Evolutionary conservation across 768 basidiomycete species (phyloP).

Genomic region (Obba rivulosa): DNA sequence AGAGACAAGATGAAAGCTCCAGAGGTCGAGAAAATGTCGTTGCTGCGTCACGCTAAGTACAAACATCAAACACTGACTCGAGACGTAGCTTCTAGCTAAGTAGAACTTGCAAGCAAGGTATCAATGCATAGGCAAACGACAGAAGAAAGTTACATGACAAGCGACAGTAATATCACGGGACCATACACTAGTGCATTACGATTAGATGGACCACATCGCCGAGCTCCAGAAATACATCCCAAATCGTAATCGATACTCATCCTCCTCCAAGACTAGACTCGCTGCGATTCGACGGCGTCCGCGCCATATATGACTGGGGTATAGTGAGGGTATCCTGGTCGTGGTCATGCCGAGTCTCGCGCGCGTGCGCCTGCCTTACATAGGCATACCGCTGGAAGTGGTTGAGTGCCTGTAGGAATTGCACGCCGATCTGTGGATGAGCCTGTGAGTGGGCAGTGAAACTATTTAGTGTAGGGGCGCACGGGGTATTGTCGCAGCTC

Average conservation of each 20-base stretch:
- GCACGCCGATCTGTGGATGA: conserved; percentile 59
- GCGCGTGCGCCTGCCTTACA: conserved; percentile 71
- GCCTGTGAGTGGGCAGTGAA: conserved; percentile 6
- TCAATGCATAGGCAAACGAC: too few relatives aligned
- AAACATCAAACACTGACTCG: too few relatives aligned
- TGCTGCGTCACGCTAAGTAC: too few relatives aligned
- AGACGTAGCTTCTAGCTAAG: too few relatives aligned
- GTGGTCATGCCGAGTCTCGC: conserved; percentile 35
- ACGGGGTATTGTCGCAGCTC: conserved; percentile 75
- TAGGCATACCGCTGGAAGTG: conserved; percentile 89
- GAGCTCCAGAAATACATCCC: too few relatives aligned
- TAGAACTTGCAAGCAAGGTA: too few relatives aligned
- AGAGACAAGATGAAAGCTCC: too few relatives aligned
- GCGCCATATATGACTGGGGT: conserved; percentile 26
- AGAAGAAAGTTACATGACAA: too few relatives aligned
- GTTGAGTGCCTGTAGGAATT: conserved; percentile 75
- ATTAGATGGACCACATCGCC: too few relatives aligned
- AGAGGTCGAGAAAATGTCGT: too few relatives aligned
- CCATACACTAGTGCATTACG: too few relatives aligned
- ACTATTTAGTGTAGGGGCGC: conserved; percentile 21
- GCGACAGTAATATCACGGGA: too few relatives aligned
- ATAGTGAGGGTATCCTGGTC: conserved; percentile 32
- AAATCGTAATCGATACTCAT: conserved; percentile 13
- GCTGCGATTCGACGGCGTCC: conserved; percentile 42
- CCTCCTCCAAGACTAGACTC: conserved; percentile 36